Percentiles rank a stretch among this genome's conserved stretches.
These are phyloP conservation scores for Candida montana DNA, from an alignment of 805 yeast genomes.

Conservation along the genomic window DNA sequence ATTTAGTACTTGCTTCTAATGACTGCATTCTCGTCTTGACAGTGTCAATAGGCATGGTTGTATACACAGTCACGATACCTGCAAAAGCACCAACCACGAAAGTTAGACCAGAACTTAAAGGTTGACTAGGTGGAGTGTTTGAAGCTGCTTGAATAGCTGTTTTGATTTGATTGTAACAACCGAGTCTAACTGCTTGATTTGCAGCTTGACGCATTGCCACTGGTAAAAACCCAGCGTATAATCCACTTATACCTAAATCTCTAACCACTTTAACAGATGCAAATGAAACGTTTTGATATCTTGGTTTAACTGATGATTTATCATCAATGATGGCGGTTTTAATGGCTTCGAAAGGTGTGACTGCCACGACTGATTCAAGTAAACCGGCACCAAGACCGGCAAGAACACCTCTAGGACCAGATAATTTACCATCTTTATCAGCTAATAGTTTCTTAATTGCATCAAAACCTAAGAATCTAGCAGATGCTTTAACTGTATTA, in stretches of 20 bases:
- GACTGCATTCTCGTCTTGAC: slow-evolving; percentile 98
- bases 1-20: slow-evolving; percentile 65
- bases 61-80: slow-evolving; percentile 82
- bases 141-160: slow-evolving; percentile 67
- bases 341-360: slow-evolving; percentile 95
- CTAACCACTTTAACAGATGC: slow-evolving; percentile 62
- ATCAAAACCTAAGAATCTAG: slow-evolving; percentile 90
- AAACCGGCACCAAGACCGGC: slow-evolving; percentile 99
- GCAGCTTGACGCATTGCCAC: slow-evolving; percentile 95
- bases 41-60: slow-evolving; percentile 94
- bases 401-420: slow-evolving; percentile 85
- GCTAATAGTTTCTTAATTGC: slow-evolving; percentile 69
- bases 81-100: slow-evolving; percentile 88
- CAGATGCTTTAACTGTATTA: slow-evolving; percentile 94
- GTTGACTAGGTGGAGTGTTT: slow-evolving; percentile 60
- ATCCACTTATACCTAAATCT: slow-evolving; percentile 78
- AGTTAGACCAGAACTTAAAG: slow-evolving; percentile 73
- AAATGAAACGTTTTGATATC: slow-evolving; percentile 53
- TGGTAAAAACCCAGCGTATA: slow-evolving; percentile 86
- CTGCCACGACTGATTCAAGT: slow-evolving; percentile 85
- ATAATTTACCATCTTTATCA: slow-evolving; percentile 80
- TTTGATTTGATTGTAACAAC: slow-evolving; percentile 87
- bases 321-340: slow-evolving; percentile 96
- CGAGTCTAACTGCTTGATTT: slow-evolving; percentile 90
- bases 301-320: slow-evolving; percentile 69